Evolutionary conservation across 345 rosid species (phyloP), one percentile per base, ranked within the genome.

Genomic region (Eucalyptus regnans): DNA sequence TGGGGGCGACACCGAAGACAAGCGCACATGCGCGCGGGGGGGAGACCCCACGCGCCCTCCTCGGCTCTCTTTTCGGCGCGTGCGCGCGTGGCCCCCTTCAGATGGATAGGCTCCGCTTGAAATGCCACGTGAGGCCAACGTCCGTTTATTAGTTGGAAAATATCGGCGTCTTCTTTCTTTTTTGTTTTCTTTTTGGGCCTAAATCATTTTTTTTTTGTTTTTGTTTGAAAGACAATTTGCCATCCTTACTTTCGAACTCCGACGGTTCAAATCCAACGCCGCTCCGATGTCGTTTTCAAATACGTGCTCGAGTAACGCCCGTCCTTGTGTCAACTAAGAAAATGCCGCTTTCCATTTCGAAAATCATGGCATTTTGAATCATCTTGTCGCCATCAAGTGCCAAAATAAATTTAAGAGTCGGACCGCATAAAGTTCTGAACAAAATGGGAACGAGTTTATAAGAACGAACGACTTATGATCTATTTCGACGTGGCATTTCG

Each of bases 11-110:
- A 46, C 50, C 64, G 54, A 92, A 90, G 94, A 93, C 94, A 91
- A 88, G 71, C 49, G 93, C 94, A 93, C 93, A 92, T 92, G 93
- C 92, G 48, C 86, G 43, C 4, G 7, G n/a, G n/a, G 46, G 87
- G 41, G 71, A 81, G 86, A 88, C 85, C 86, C 86, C 88, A 87
- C 86, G 83, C 52, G 29, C 54, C 23, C 27, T 15, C 7, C 48
- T 43, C 48, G 4, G 3, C 23, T 3, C 83, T 7, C 83, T 20
- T 12, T 12, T 20, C 6, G 46, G 80, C 25, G 80, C 43, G 80
- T 68, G 79, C 80, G 80, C 80, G 79, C 80, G 80, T 68, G 62
- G 62, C 8, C 68, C 33, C 37, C 41, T 10, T 17, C 4, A 9
- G 58, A 52, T 44, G 2, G 83, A 37, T 20, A 20, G 20, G 83